Evolutionary conservation across 1,139 yeast genomes (phyloP).

Genomic region (Ashbya aceris): DNA sequence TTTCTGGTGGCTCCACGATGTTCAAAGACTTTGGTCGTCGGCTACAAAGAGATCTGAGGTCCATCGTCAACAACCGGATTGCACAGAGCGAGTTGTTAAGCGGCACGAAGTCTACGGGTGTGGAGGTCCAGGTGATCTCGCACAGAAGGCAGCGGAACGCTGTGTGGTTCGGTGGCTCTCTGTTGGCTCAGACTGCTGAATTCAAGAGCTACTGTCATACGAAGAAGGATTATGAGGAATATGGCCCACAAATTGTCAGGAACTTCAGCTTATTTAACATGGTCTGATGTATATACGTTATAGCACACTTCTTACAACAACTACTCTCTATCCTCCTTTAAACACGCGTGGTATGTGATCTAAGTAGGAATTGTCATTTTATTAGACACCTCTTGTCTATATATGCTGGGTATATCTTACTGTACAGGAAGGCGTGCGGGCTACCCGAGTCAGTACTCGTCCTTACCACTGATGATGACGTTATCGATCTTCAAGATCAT

Average conservation of each 20-base stretch:
- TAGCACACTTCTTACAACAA: too few relatives aligned
- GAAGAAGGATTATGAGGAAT: conserved; percentile 93
- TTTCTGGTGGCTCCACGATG: conserved; percentile 97
- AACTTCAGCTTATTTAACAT: conserved; percentile 90
- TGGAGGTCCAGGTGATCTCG: conserved; percentile 91
- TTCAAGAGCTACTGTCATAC: conserved; percentile 95
- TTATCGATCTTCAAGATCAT: conserved; percentile 96
- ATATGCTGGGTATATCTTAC: conserved; percentile 1
- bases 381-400: not conserved
- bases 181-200: conserved; percentile 94
- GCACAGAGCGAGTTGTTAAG: conserved; percentile 69
- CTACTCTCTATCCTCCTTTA: too few relatives aligned
- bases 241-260: conserved; percentile 95
- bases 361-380: too few relatives aligned
- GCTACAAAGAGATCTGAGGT: conserved; percentile 86
- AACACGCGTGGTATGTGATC: too few relatives aligned
- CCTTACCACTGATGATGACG: conserved; percentile 87
- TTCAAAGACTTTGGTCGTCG: conserved; percentile 97
- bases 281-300: conserved; percentile 38
- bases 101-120: conserved; percentile 85
- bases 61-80: conserved; percentile 82
- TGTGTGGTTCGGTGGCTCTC: conserved; percentile 98
- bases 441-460: conserved; percentile 41
- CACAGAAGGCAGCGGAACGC: conserved; percentile 98
- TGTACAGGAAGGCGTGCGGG: not conserved